Conservation (phyloP, 75 land plant species). For the Picea glauca region DNA sequence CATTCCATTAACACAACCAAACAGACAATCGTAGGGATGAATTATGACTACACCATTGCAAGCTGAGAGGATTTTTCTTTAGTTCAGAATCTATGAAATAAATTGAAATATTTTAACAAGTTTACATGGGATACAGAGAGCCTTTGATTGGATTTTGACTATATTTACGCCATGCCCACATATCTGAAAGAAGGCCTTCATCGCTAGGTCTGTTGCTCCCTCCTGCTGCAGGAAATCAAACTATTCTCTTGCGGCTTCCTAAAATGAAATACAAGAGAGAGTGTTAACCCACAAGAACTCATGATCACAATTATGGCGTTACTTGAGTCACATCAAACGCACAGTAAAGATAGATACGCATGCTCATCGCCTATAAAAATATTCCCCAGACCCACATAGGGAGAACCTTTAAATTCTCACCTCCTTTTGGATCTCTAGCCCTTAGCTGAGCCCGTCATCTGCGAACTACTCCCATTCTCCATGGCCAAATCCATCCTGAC, state of each 20-base stretch:
- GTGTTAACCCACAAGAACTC: no score
- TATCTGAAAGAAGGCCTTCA: conserved; percentile 45
- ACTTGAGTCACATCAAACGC: no score
- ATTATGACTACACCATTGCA: no score
- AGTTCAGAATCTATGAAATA: no score
- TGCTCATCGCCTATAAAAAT: background rate
- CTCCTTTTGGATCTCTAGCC: conserved; percentile 5
- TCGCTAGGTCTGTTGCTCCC: conserved; percentile 46
- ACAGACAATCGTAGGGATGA: no score
- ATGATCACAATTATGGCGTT: no score
- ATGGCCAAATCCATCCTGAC: background rate
- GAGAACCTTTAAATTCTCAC: background rate
- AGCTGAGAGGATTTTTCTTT: no score
- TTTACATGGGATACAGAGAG: conserved; percentile 50
- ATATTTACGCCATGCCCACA: conserved; percentile 66
- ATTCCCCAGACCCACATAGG: background rate
- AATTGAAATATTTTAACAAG: no score
- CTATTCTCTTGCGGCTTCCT: conserved; percentile 78
- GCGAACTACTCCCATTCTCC: background rate
- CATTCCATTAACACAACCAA: no score
- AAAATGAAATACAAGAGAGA: background rate
- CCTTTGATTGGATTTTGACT: conserved; percentile 60
- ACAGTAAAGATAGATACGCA: background rate
- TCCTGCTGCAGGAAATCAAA: conserved; percentile 60
- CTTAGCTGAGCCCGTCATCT: background rate